These are phyloP conservation scores for Medakamo hakoo DNA, from an alignment of 139 green algal species.

Conservation along the genomic window DNA sequence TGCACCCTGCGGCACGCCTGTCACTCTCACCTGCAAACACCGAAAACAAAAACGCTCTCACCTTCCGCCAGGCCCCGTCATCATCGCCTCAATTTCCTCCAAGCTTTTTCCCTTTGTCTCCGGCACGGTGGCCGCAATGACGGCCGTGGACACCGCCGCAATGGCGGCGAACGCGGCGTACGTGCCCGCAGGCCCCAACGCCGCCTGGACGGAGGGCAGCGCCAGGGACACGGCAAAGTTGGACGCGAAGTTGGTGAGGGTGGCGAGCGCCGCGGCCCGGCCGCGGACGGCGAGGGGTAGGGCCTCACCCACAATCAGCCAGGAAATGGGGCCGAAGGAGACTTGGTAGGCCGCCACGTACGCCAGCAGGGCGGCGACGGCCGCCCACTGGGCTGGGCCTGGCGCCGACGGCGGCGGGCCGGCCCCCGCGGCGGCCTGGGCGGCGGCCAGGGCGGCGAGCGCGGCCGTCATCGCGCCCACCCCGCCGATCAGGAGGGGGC, in stretches of 20 bases:
- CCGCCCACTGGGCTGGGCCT: conserved; percentile 20
- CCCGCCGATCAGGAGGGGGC: conserved; percentile 69
- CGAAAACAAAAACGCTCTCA: conserved; percentile 1
- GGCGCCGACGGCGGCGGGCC: conserved; percentile 8
- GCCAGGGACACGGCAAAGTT: conserved; percentile 68
- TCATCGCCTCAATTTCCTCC: conserved; percentile 79
- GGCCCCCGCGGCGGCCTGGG: conserved; percentile 1
- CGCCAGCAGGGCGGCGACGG: conserved; percentile 57
- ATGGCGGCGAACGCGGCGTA: conserved; percentile 65
- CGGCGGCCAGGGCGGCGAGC: conserved; percentile 36
- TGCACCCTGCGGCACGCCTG: too few relatives aligned
- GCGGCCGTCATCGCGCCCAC: conserved; percentile 45
- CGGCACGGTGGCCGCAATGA: conserved; percentile 60
- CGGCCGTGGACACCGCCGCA: conserved; percentile 34
- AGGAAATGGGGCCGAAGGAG: conserved; percentile 82
- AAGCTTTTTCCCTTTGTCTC: conserved; percentile 86
- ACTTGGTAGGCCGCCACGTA: conserved; percentile 86
- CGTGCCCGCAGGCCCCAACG: conserved; percentile 38
- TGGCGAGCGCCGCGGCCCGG: conserved; percentile 65
- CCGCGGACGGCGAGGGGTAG: conserved; percentile 61
- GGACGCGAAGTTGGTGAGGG: conserved; percentile 75
- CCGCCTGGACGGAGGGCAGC: conserved; percentile 46
- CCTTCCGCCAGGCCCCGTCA: too few relatives aligned
- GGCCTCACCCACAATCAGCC: conserved; percentile 73
- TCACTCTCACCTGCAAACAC: too few relatives aligned